phyloP scores from a whole-genome alignment of 441 rosid genomes.

The Gossypium aridum region DNA sequence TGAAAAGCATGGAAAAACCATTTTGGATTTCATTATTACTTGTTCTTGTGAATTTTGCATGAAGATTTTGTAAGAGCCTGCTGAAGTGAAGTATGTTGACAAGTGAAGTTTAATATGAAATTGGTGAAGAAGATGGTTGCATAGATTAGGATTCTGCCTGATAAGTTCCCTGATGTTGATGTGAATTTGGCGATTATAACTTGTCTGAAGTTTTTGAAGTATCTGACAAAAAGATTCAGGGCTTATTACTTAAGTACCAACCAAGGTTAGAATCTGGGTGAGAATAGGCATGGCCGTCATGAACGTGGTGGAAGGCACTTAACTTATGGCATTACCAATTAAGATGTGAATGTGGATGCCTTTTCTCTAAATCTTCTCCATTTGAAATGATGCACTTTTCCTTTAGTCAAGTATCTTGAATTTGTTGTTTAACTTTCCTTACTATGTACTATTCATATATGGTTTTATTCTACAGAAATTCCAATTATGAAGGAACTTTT shows the following conservation, averaged over 20 bases:
- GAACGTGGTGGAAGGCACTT: not conserved
- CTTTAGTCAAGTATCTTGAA: not conserved
- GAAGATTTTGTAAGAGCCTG: not conserved
- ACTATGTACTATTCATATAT: not conserved
- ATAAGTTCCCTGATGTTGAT: constrained; percentile 2
- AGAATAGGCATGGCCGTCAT: not conserved
- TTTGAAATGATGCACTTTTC: constrained; percentile 1
- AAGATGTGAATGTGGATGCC: not conserved
- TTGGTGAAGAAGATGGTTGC: not conserved
- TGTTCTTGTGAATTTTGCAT: not conserved
- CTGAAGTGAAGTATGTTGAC: not conserved
- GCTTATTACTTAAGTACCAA: not conserved
- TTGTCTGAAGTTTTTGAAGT: not conserved
- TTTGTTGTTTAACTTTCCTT: not conserved
- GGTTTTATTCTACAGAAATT: not conserved
- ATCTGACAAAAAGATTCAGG: not conserved
- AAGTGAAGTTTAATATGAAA: not conserved
- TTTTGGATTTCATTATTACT: not conserved
- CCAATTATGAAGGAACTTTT: not conserved
- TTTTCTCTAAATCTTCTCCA: not conserved
- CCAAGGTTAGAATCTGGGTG: not conserved
- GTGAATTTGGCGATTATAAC: not conserved
- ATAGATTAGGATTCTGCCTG: constrained; percentile 3
- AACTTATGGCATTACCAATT: not conserved
- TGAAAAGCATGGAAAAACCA: not conserved